A percentile compares a stretch with the other conserved stretches of the same genome.
phyloP scores from a whole-genome alignment of 257 asterid genomes.

The Oldenlandia corymbosa region DNA sequence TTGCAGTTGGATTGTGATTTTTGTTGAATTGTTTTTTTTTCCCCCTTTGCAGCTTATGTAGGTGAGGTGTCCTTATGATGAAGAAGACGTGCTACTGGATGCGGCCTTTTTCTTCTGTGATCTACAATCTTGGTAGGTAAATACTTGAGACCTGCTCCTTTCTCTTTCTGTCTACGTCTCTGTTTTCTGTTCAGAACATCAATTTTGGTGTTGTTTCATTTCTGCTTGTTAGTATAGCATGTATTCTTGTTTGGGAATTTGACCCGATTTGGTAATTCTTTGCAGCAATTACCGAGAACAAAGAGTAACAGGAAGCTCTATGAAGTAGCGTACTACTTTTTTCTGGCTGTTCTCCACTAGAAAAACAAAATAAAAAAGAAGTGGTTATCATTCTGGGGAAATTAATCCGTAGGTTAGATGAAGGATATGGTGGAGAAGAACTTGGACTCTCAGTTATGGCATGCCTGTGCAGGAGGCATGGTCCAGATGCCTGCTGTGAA shows the following conservation, averaged over 20 bases:
- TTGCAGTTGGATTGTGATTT: background rate
- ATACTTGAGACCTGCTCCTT: slow-evolving; percentile 10
- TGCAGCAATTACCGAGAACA: slow-evolving; percentile 2
- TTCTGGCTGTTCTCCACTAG: background rate
- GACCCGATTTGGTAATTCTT: slow-evolving; percentile 2
- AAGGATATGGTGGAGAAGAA: slow-evolving; percentile 33
- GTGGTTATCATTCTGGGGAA: slow-evolving; percentile 11
- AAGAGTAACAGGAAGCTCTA: background rate
- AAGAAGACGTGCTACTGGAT: slow-evolving; percentile 17
- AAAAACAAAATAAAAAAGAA: background rate
- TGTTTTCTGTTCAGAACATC: background rate
- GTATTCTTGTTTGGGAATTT: background rate
- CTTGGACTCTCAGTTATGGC: slow-evolving; percentile 66
- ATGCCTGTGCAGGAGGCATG: slow-evolving; percentile 71
- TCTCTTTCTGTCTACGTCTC: background rate
- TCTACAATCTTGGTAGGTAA: slow-evolving; percentile 10
- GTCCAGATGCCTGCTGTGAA: slow-evolving; percentile 52
- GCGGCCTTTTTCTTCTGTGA: slow-evolving; percentile 9
- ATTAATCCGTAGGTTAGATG: slow-evolving; percentile 16
- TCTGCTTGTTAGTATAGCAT: background rate
- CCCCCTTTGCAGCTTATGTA: background rate
- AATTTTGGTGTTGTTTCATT: background rate
- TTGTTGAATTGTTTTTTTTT: background rate
- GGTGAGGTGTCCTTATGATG: slow-evolving; percentile 12
- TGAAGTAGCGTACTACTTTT: background rate